Conservation (phyloP, 2,329 filamentous ascomycete genomes). For the Botrytis paeoniae region DNA sequence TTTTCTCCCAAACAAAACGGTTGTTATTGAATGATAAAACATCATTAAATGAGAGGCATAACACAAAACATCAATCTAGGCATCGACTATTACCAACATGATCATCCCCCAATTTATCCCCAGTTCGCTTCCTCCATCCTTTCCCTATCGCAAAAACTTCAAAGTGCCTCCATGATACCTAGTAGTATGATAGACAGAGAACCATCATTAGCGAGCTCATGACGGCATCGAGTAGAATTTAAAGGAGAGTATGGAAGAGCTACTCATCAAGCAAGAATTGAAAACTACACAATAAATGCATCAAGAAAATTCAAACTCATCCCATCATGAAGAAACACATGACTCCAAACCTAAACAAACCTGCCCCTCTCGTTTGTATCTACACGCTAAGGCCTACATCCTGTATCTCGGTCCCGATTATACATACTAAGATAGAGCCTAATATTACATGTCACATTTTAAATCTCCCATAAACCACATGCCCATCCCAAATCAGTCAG, state of each 20-base stretch:
- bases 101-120: neutral
- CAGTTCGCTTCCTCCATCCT: neutral
- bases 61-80: neutral
- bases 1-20: neutral
- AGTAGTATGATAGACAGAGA: neutral
- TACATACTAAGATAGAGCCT: too few species aligned
- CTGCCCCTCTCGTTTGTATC: neutral
- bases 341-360: neutral
- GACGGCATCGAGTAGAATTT: neutral
- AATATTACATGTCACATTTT: neutral
- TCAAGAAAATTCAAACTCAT: neutral
- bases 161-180: neutral
- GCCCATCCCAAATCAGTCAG: neutral
- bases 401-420: neutral
- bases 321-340: neutral
- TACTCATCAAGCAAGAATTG: neutral
- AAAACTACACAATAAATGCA: neutral
- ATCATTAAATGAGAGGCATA: rapidly evolving
- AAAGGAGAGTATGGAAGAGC: neutral
- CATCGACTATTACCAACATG: neutral
- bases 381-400: neutral
- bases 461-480: neutral
- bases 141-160: neutral
- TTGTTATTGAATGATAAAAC: neutral
- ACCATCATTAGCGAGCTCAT: neutral